Conservation (phyloP, 257 asterid species). For the Ophiorrhiza pumila region DNA sequence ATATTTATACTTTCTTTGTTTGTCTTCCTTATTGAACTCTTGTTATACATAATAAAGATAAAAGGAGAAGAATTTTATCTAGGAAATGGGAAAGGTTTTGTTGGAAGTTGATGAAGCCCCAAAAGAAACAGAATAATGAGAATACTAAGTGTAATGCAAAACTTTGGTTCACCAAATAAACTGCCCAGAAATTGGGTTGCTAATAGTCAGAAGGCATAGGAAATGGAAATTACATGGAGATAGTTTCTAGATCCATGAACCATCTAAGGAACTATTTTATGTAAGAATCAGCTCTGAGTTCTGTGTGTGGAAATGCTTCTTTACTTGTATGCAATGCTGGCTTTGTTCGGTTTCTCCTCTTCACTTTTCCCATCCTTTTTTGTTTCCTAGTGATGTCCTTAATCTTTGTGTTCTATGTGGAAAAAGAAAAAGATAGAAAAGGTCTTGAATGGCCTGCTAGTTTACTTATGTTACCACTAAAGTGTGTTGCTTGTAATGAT, state of each 20-base stretch:
- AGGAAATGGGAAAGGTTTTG: background rate
- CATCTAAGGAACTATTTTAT: background rate
- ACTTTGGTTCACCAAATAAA: constrained; percentile 3
- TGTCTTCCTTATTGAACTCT: background rate
- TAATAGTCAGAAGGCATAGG: background rate
- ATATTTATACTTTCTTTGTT: background rate
- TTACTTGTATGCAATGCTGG: background rate
- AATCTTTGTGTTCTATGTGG: background rate
- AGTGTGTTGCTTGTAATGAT: background rate
- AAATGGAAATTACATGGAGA: too few relatives aligned
- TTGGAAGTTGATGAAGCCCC: background rate
- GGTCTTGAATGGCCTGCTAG: background rate
- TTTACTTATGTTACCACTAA: background rate
- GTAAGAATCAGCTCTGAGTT: background rate
- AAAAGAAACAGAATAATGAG: background rate
- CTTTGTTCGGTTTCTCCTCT: background rate
- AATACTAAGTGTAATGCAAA: background rate
- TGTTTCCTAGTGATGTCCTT: background rate
- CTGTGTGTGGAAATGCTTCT: background rate
- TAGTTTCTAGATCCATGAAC: background rate
- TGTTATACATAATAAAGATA: background rate
- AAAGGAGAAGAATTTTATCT: background rate
- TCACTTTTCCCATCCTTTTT: background rate
- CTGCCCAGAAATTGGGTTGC: background rate
- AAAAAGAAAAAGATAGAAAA: background rate